These are phyloP conservation scores for Plasmodium inui DNA, from an alignment of 169 alveolate species.

Conservation along the genomic window DNA sequence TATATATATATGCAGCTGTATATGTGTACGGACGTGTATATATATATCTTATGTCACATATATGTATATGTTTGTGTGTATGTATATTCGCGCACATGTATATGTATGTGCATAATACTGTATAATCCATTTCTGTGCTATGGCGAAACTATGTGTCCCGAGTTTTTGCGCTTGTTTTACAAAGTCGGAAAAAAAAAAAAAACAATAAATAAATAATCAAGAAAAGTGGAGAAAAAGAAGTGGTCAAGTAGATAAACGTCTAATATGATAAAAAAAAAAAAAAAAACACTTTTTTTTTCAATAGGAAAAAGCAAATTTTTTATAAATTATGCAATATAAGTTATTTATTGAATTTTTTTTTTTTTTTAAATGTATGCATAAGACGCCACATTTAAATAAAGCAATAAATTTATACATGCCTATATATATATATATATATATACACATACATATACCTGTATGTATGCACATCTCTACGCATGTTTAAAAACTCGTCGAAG, in stretches of 20 bases:
- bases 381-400: slow-evolving; percentile 26
- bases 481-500: slow-evolving; percentile 16
- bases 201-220: slow-evolving; percentile 1
- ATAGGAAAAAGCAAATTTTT: neutral
- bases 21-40: neutral
- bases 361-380: slow-evolving; percentile 47
- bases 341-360: slow-evolving; percentile 17
- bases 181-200: slow-evolving; percentile 28
- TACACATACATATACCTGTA: neutral
- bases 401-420: neutral
- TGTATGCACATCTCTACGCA: neutral
- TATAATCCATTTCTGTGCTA: neutral
- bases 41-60: neutral
- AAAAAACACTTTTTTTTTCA: slow-evolving; percentile 11
- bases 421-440: neutral
- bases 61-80: neutral
- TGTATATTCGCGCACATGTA: neutral
- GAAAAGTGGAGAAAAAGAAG: neutral
- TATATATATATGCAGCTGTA: neutral
- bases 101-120: slow-evolving; percentile 21
- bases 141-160: slow-evolving; percentile 19
- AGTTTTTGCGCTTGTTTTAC: slow-evolving; percentile 23
- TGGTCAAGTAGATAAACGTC: neutral
- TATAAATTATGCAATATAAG: slow-evolving; percentile 15
- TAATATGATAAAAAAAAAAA: neutral